These are phyloP conservation scores for Tolypocladium ovalisporum DNA, from an alignment of 2,329 filamentous ascomycete genomes.

Conservation along the genomic window DNA sequence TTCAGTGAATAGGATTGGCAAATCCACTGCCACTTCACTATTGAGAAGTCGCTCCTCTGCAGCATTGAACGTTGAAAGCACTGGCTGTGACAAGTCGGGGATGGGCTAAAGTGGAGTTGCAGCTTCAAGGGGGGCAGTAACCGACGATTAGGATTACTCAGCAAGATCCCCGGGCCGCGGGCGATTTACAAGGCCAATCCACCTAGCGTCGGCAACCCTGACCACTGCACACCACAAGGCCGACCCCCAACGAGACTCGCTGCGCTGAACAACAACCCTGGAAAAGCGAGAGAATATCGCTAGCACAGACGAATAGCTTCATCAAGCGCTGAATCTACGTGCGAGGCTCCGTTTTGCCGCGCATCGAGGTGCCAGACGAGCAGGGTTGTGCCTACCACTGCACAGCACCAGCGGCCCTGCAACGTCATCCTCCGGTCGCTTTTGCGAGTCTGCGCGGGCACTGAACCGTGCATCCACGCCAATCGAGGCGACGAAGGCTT, in stretches of 20 bases:
- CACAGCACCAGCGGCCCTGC: not conserved
- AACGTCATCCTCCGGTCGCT: not conserved
- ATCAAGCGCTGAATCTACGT: not conserved
- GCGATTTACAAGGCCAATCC: conserved; percentile 9
- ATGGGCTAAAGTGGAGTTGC: not conserved
- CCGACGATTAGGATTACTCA: conserved; percentile 8
- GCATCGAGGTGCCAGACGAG: not conserved
- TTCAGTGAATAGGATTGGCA: not conserved
- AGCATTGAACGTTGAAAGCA: not conserved
- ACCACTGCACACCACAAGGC: conserved; percentile 24
- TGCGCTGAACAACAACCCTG: conserved; percentile 4
- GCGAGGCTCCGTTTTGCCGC: not conserved
- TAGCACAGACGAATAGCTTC: not conserved
- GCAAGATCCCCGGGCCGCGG: not conserved
- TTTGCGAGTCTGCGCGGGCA: not conserved
- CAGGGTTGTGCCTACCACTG: not conserved
- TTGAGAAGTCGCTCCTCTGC: not conserved
- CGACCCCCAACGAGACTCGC: conserved; percentile 9
- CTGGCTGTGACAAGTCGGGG: not conserved
- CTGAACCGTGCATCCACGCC: not conserved
- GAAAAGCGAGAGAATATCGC: conserved; percentile 1
- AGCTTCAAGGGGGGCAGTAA: not conserved
- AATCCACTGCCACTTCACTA: not conserved
- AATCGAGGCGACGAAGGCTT: not conserved
- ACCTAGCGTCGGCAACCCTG: conserved; percentile 22